Evolutionary conservation across 352 stramenopile species (phyloP), one percentile per base, ranked within the genome.

Genomic region (Phytophthora sp.): DNA sequence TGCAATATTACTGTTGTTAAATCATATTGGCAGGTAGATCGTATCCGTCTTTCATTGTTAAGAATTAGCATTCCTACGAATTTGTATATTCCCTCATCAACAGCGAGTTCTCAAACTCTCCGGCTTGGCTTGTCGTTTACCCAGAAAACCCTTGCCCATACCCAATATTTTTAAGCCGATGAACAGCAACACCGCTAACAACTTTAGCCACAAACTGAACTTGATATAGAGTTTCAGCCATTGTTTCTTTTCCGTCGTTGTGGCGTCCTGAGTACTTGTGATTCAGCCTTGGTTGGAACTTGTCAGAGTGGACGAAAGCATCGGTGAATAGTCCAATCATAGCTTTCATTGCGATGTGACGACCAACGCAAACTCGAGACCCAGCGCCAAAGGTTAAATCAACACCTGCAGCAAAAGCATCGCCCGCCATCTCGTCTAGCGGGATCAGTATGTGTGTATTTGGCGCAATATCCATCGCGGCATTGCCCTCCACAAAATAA

Each of bases 191-290:
- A 41, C n/a, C 31, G 17, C 21, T 28, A 20, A 76, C 17, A 34
- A 31, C 44, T 41, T 32, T 23, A 23, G 54, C 10, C 3, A 21
- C 55, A 59, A 69, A 65, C 13, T 59, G 48, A 44, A 72, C 3
- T n/a, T 76, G 55, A 11, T 72, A 72, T 4, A 69, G 21, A 11
- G 41, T 72, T 64, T 76, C 67, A 20, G 21, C 20, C 34, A 60
- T 9, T 12, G 51, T 69, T 53, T 76, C 67, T 24, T 72, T 54
- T 11, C 66, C 67, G 32, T 76, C 67, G 8, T 76, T 76, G 31
- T 76, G 56, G 10, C 67, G 62, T n/a, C 67, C 67, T 10, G 67
- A 76, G 48, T 72, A 76, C 34, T 71, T 76, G 35, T 76, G 67
- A 23, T 69, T 61, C 17, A 76, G 13, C 32, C 26, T 54, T 2